These are phyloP conservation scores for Neurospora sp. DNA, from an alignment of 495 filamentous ascomycete species.

Conservation along the genomic window DNA sequence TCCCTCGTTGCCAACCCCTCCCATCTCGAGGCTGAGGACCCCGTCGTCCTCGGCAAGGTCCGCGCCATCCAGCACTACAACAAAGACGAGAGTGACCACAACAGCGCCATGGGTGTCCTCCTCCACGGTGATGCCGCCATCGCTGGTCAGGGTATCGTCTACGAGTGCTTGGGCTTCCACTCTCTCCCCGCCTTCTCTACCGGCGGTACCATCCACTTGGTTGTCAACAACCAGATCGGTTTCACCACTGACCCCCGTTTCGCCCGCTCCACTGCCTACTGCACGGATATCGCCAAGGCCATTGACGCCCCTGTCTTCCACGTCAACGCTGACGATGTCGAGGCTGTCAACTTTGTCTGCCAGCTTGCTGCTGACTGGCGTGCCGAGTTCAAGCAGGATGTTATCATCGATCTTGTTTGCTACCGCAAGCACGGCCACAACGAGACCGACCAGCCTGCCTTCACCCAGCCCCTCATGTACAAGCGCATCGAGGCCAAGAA, in stretches of 20 bases:
- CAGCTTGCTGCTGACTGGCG: slow-evolving; percentile 95
- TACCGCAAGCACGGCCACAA: slow-evolving; percentile 99
- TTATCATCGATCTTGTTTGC: slow-evolving; percentile 96
- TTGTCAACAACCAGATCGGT: slow-evolving; percentile 99
- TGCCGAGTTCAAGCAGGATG: slow-evolving; percentile 93
- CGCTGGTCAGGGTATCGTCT: slow-evolving; percentile 91
- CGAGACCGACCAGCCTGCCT: slow-evolving; percentile 97
- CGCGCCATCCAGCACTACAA: slow-evolving; percentile 99
- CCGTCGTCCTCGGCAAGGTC: slow-evolving; percentile 94
- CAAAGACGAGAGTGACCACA: slow-evolving; percentile 79
- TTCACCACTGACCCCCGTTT: slow-evolving; percentile 99
- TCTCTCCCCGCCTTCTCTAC: slow-evolving; percentile 91
- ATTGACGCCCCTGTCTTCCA: slow-evolving; percentile 98
- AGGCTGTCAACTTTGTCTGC: slow-evolving; percentile 96
- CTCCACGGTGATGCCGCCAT: slow-evolving; percentile 97
- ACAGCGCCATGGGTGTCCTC: slow-evolving; percentile 87
- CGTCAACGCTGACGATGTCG: slow-evolving; percentile 96
- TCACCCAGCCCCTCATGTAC: slow-evolving; percentile 99
- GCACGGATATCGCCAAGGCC: slow-evolving; percentile 96
- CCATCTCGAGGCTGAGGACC: slow-evolving; percentile 96
- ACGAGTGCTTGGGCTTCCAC: slow-evolving; percentile 97
- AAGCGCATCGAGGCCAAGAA: slow-evolving; percentile 81
- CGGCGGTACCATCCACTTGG: slow-evolving; percentile 91
- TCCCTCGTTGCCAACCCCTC: slow-evolving; percentile 98
- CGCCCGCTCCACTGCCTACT: slow-evolving; percentile 94